These are phyloP conservation scores for Dioscorea cayenensis DNA, from an alignment of 116 monocot species.

Conservation along the genomic window DNA sequence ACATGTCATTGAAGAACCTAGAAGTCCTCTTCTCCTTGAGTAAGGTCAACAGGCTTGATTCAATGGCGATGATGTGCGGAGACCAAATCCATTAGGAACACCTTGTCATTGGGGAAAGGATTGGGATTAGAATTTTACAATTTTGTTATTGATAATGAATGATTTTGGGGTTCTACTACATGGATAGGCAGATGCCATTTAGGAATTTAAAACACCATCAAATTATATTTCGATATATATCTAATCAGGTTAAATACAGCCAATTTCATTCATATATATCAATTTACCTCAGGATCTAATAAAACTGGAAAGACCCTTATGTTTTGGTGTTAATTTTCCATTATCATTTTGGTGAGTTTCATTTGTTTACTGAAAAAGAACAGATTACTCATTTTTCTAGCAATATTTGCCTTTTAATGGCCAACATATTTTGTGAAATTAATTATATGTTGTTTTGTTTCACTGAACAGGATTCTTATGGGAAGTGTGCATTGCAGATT, in stretches of 20 bases:
- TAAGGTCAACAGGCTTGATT: conserved; percentile 52
- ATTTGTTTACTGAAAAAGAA: too few species aligned
- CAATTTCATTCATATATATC: too few species aligned
- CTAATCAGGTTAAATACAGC: too few species aligned
- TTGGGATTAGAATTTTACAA: conserved; percentile 97
- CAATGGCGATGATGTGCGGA: conserved; percentile 91
- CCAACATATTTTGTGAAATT: not conserved
- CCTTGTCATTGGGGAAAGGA: conserved; percentile 96
- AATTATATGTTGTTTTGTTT: conserved; percentile 6
- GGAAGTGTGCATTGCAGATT: conserved; percentile 96
- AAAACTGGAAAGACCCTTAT: too few species aligned
- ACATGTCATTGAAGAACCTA: conserved; percentile 20
- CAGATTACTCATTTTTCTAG: too few species aligned
- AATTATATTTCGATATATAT: too few species aligned
- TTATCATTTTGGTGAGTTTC: too few species aligned
- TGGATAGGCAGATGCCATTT: not conserved
- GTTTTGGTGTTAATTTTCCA: too few species aligned
- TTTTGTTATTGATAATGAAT: not conserved
- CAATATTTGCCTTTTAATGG: not conserved
- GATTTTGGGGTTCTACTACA: not conserved
- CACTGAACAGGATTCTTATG: conserved; percentile 85
- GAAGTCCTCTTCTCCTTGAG: conserved; percentile 29
- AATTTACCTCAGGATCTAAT: too few species aligned
- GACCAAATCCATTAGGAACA: conserved; percentile 94
- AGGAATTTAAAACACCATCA: not conserved